phyloP scores from a whole-genome alignment of 768 basidiomycete species.

The Naganishia randhawae region DNA sequence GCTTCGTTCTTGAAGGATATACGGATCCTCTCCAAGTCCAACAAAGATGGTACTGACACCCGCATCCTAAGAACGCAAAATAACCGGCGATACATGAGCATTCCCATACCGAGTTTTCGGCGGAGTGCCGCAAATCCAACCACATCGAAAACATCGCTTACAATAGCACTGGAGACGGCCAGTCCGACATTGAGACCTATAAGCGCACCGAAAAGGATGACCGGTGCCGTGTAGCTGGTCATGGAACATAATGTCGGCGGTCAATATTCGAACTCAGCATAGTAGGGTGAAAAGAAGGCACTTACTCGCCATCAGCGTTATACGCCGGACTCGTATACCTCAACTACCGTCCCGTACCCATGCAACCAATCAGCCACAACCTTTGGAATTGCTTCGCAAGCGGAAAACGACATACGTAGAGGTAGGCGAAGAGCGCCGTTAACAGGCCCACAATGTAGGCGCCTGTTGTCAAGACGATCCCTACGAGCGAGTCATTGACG shows the following conservation, averaged over 20 bases:
- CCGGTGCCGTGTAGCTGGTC: conserved; percentile 51
- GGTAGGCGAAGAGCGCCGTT: conserved; percentile 69
- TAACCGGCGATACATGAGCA: background rate
- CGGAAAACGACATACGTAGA: conserved; percentile 62
- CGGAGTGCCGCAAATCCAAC: background rate
- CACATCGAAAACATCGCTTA: conserved; percentile 24
- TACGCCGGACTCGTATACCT: conserved; percentile 67
- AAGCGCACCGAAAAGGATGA: conserved; percentile 73
- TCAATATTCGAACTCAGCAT: conserved; percentile 41
- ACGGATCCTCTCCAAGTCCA: conserved; percentile 77
- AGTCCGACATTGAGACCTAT: conserved; percentile 61
- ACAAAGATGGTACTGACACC: conserved; percentile 90
- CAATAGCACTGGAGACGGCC: conserved; percentile 41
- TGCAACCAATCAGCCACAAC: background rate
- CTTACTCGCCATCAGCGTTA: conserved; percentile 61
- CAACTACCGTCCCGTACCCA: background rate
- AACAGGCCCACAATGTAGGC: conserved; percentile 62
- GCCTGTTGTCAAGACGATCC: conserved; percentile 76
- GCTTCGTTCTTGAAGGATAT: conserved; percentile 67
- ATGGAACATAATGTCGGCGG: conserved; percentile 48
- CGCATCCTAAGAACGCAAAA: conserved; percentile 56
- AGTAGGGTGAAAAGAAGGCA: background rate
- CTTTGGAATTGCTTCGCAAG: background rate
- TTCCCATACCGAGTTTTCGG: too few relatives aligned
- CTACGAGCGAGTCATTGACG: conserved; percentile 75